A percentile compares a stretch with the other conserved stretches of the same genome.
phyloP scores from a whole-genome alignment of 768 basidiomycete species.

The Boletus coccyginus region DNA sequence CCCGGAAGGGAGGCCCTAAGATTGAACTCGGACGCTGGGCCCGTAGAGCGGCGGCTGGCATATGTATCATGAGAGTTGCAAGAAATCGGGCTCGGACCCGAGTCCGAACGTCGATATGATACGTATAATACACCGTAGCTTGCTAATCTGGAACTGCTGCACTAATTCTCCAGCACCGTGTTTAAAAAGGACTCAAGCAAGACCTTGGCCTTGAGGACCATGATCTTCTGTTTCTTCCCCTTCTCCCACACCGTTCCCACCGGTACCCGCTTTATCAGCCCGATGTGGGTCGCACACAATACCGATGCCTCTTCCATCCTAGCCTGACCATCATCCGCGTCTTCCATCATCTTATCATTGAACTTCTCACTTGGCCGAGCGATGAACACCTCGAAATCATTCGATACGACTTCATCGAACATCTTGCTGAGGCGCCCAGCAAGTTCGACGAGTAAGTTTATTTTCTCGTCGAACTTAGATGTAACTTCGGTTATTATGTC shows the following conservation, averaged over 20 bases:
- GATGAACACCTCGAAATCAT: conserved; percentile 11
- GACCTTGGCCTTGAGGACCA: conserved; percentile 8
- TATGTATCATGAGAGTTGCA: too few relatives aligned
- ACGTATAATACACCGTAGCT: too few relatives aligned
- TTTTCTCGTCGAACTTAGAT: conserved; percentile 2
- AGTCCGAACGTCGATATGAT: too few relatives aligned
- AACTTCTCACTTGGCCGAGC: conserved; percentile 6
- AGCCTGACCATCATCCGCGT: background rate
- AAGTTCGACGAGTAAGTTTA: conserved; percentile 7
- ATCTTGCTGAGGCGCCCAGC: conserved; percentile 9
- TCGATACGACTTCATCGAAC: conserved; percentile 10
- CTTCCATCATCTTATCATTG: conserved; percentile 4
- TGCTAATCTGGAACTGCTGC: background rate
- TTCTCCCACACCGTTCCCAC: conserved; percentile 8
- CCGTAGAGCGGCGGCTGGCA: too few relatives aligned
- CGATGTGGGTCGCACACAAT: conserved; percentile 6
- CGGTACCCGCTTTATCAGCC: conserved; percentile 6
- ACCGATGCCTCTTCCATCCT: background rate
- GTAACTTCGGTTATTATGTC: background rate
- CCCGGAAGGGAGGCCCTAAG: too few relatives aligned
- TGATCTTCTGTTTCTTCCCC: conserved; percentile 1
- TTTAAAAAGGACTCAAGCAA: conserved; percentile 5
- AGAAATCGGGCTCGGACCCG: too few relatives aligned
- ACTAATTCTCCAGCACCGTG: background rate
- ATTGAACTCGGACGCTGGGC: too few relatives aligned